Evolutionary conservation across 2,329 filamentous ascomycete genomes (phyloP), one percentile per base, ranked within the genome.

Genomic region (Hansfordia pulvinata): DNA sequence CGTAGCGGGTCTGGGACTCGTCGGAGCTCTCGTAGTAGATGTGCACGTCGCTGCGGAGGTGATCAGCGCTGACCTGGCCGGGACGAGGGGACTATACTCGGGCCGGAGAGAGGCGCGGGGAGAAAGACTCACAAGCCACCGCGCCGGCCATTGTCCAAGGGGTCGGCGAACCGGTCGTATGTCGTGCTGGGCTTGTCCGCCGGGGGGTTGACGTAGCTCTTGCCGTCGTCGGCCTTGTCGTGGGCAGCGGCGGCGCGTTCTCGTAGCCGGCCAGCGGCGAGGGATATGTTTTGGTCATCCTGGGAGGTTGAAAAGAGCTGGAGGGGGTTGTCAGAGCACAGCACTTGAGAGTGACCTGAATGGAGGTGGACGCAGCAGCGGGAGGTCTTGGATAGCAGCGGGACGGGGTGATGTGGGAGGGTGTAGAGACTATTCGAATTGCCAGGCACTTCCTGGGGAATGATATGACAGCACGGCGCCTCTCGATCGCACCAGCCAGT

Each of bases 21-120:
- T 76, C 76, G 23, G 57, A 62, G 43, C 75, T 69, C 35, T 75
- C 69, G 50, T 84, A 82, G 54, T 93, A 93, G 40, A 93, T 75
- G 50, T 93, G 85, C 10, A 92, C 54, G 46, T 93, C 85, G 37
- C 68, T 74, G 28, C 3, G 16, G 6, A 11, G 10, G n/a, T 12
- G 23, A 25, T 20, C 15, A 23, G 20, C 19, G 12, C 28, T 23
- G 24, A 22, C 14, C 8, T 20, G 4, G 6, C n/a, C 14, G 10
- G 30, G 8, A 14, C 8, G 8, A 25, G 15, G n/a, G 6, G 14
- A 26, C 11, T 9, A 15, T 6, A 14, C n/a, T 19, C 4, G 10
- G 19, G 20, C 20, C 20, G 20, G 21, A 19, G 7, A 19, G 8
- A 4, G 13, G 11, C 11, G 15, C 10, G 22, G 6, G 4, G 10